Evolutionary conservation across 2,329 filamentous ascomycete genomes (phyloP), one percentile per base, ranked within the genome.

Genomic region (Fusarium algeriense): DNA sequence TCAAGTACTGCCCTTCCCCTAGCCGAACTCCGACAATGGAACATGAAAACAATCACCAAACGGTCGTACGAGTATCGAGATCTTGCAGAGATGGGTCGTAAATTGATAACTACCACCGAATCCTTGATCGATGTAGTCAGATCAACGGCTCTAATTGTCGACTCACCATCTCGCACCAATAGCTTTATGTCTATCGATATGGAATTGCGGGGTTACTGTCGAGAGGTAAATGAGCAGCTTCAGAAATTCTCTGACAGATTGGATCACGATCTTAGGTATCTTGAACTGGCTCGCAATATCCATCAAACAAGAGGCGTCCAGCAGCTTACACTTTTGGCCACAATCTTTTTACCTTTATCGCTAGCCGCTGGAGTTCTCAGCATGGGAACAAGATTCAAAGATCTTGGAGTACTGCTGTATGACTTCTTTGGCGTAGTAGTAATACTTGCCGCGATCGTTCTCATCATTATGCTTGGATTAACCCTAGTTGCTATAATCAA

Each of bases 341-440:
- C 38, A 4, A 7, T 55, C 0, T 55, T 46, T 5, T 12, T 55
- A 0, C 20, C 52, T 0, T 0, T 55, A 0, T 46, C 52, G 0
- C 52, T 55, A 0, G 38, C 38, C 0, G 17, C 52, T 34, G 52
- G 38, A 0, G 3, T 55, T 12, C 6, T 46, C 0, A 55, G 38
- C 1, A 55, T 55, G 30, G 28, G 45, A 13, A 55, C 52, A 0
- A 30, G 52, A 1, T 46, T 55, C 20, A 35, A n/a, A 1, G 20
- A 55, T 12, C 20, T 55, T 0, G 28, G 38, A 0, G 4, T 7
- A 12, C 23, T 49, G 1, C 1, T 57, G 7, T 49, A 57, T 3
- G 54, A 49, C 23, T 49, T 57, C 19, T 37, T 55, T 1, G 43
- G 43, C 0, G 54, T 49, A 2, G 41, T 49, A 7, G 8, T 57